phyloP scores from a whole-genome alignment of 345 rosid species.

The Camelina neglecta region DNA sequence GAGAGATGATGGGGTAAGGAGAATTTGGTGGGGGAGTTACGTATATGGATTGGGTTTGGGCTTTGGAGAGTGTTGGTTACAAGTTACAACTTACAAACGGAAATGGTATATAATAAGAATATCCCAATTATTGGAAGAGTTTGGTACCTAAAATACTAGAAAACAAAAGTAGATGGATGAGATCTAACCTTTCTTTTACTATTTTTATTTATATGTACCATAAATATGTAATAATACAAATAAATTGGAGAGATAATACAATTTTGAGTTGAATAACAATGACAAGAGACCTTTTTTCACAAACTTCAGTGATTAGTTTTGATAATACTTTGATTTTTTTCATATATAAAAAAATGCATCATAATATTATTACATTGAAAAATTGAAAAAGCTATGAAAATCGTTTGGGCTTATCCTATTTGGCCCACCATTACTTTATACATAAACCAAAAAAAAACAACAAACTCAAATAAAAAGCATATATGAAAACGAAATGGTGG shows the following conservation, averaged over 20 bases:
- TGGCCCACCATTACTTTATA: no score
- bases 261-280: background rate
- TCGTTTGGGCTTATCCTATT: no score
- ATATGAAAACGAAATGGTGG: no score
- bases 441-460: no score
- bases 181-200: conserved; percentile 3
- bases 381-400: no score
- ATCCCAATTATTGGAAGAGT: background rate
- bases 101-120: background rate
- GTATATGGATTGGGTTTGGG: background rate
- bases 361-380: no score
- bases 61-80: background rate
- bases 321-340: no score
- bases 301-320: no score
- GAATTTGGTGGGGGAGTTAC: background rate
- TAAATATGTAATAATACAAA: background rate
- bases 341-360: no score
- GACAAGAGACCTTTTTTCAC: background rate
- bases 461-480: no score
- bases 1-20: background rate
- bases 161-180: conserved; percentile 11
- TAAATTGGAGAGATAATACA: no score
- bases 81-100: conserved; percentile 11
- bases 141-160: background rate
- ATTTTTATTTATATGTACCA: background rate